Base-by-base conservation (phyloP, 768 basidiomycete genomes). In the Tylopilus intermedius region DNA sequence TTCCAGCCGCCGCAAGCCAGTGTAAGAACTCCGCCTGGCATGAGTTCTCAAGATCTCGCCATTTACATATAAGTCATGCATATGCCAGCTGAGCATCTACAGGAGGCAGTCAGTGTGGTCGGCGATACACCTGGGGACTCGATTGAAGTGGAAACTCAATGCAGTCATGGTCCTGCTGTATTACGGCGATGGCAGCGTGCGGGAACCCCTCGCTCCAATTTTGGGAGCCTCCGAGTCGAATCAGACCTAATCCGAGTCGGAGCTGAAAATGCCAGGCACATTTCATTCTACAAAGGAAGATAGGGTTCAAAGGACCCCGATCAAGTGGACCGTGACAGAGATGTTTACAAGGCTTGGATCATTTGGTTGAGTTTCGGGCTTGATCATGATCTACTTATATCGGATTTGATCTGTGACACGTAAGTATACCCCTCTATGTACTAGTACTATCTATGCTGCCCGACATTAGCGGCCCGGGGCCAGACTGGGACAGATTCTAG, bases 211-310 rank as follows among this genome's bases (percentile, higher is more conserved):
- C 54, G 30, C 9, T 51, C 51, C 24, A 48, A 54, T 2, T 53
- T 45, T 21, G 29, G 27, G 33, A 65, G 71, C 37, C 62, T 68
- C 26, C 18, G 18, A 18, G 18, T 18, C 18, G 71, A 73, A 26
- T 51, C 64, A 6, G 70, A 73, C 42, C 53, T 72, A 18, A 18
- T 18, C 18, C 18, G 18, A 18, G 27, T 54, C 64, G 21, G 70
- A 72, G 33, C 56, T 72, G 50, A 61, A 47, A 49, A 82, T 83
- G 67, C 82, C 82, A 2, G 81, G 82, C 9, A 77, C 78, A 29
- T 81, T 82, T 55, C 70, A 75, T 52, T 38, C 66, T 7, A 52
- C 63, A 26, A 42, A 44, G 33, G 41, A 39, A 50, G 52, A 52
- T 24, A 26, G 27, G 18, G 18, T 2, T 14, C 52, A 14, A 8